Conservation (phyloP, 345 rosid species). For the Syzygium aqueum region DNA sequence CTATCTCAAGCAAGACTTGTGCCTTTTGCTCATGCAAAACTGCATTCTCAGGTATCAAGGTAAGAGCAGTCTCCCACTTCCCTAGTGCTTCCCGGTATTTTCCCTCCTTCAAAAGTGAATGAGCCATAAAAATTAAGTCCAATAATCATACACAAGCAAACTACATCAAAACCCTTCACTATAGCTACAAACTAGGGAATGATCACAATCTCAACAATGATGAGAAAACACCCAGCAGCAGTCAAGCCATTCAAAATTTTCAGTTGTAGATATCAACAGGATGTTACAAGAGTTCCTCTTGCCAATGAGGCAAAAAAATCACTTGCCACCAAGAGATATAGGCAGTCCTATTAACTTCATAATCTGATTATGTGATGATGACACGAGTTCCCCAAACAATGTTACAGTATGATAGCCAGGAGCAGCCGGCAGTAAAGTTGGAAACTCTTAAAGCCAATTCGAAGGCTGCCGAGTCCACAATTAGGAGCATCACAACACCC, state of each 20-base stretch:
- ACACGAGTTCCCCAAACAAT: not conserved
- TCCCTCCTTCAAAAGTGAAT: slow-evolving; percentile 48
- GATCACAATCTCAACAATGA: not conserved
- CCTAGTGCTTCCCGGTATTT: slow-evolving; percentile 79
- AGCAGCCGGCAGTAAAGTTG: not conserved
- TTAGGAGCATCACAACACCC: not conserved
- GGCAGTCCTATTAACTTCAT: not conserved
- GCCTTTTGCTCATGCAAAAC: slow-evolving; percentile 87
- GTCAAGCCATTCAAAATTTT: not conserved
- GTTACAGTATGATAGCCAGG: not conserved
- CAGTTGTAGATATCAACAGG: not conserved
- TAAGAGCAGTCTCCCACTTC: slow-evolving; percentile 86
- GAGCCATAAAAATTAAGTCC: not conserved
- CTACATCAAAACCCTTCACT: not conserved
- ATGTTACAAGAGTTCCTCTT: not conserved
- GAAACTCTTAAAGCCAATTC: not conserved
- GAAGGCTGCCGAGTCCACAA: not conserved
- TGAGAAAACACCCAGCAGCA: not conserved
- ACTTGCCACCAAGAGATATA: not conserved
- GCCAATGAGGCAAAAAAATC: not conserved
- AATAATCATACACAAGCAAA: not conserved
- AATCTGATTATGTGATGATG: not conserved
- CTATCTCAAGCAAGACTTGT: slow-evolving; percentile 80
- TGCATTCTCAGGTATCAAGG: slow-evolving; percentile 52
- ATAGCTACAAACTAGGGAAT: not conserved